phyloP scores from a whole-genome alignment of 78 protist genomes.

The Protostelium mycophagum region DNA sequence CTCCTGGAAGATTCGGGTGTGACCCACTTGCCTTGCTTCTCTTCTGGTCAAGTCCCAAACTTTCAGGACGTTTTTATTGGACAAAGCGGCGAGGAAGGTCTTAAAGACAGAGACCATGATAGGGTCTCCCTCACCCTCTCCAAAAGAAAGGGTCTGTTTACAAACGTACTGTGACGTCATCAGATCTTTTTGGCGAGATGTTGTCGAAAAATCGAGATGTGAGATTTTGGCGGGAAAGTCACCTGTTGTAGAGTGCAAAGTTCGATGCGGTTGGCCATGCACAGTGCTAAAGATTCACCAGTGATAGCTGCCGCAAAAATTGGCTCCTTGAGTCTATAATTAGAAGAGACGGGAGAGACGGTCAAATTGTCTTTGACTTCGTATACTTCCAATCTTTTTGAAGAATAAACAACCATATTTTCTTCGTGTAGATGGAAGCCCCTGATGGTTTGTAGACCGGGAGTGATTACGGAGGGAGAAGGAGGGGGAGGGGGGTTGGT shows the following conservation, averaged over 20 bases:
- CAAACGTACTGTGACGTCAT: not conserved
- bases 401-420: not conserved
- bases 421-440: not conserved
- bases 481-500: no score
- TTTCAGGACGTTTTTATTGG: constrained; percentile 1
- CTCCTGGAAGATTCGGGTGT: not conserved
- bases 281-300: not conserved
- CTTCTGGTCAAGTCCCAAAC: constrained; percentile 12
- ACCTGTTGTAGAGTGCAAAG: not conserved
- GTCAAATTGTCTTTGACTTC: not conserved
- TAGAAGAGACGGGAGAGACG: not conserved
- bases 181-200: not conserved
- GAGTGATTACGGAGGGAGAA: not conserved
- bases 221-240: not conserved
- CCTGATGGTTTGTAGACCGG: not conserved
- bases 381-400: not conserved
- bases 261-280: not conserved
- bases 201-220: not conserved
- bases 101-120: not conserved
- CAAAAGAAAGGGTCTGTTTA: not conserved
- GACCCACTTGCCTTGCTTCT: not conserved
- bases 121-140: constrained; percentile 14
- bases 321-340: not conserved
- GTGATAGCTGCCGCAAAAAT: not conserved
- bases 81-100: constrained; percentile 7